Conservation (phyloP, 208 protist genomes). For the Naegleria fowleri region DNA sequence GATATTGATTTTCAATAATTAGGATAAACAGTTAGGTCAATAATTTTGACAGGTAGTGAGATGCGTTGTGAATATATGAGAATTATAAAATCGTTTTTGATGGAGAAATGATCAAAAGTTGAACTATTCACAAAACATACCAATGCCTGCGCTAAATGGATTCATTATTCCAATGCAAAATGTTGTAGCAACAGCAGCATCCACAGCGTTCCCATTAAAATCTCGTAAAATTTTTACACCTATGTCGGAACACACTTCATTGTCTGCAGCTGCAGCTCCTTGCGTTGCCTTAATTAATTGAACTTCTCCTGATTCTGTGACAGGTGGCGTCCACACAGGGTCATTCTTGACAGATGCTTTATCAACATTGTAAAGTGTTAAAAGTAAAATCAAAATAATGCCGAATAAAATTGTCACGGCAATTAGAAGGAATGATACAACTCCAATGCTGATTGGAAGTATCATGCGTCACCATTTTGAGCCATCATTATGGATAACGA, state of each 20-base stretch:
- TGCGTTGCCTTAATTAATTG: neutral
- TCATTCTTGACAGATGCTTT: neutral
- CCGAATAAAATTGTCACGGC: too few relatives aligned
- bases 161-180: slow-evolving; percentile 46
- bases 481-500: too few relatives aligned
- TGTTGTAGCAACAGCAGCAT: slow-evolving; percentile 38
- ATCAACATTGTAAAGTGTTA: too few relatives aligned
- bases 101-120: neutral
- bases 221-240: slow-evolving; percentile 1
- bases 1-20: too few relatives aligned
- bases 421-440: too few relatives aligned
- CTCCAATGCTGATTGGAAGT: too few relatives aligned
- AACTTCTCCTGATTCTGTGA: neutral
- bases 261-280: slow-evolving; percentile 10
- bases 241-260: neutral
- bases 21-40: too few relatives aligned
- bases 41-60: too few relatives aligned
- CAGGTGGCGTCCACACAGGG: neutral
- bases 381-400: too few relatives aligned
- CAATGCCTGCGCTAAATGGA: slow-evolving; percentile 42
- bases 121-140: slow-evolving; percentile 37
- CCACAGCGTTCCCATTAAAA: slow-evolving; percentile 42
- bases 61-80: neutral
- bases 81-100: too few relatives aligned
- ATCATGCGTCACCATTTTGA: too few relatives aligned